Evolutionary conservation across 805 yeast genomes (phyloP), one percentile per base, ranked within the genome.

Genomic region (Metschnikowia amazonensis): DNA sequence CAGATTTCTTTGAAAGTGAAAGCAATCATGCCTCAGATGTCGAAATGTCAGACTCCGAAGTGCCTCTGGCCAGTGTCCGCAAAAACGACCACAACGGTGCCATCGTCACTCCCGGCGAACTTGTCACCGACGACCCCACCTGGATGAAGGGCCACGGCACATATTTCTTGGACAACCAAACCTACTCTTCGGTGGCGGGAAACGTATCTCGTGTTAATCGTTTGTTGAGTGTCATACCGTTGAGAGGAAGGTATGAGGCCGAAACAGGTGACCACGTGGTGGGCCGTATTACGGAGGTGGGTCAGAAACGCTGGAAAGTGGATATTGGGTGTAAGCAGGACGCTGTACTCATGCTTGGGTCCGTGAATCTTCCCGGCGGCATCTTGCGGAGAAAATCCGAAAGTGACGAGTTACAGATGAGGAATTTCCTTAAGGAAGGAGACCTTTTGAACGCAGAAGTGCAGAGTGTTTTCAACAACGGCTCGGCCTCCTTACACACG

Each of bases 111-210:
- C 99, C 99, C 0, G 99, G 99, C 8, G 97, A 94, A 62, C 69
- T 90, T 42, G 86, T 94, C n/a, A 94, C 98, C 0, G 94, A 87
- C 55, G 98, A 94, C 59, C 87, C 96, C 5, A 77, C 84, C 2
- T 94, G 98, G 97, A 94, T 94, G 99, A 80, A 95, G 60, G 99
- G 99, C 25, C 99, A 92, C 60, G 99, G 99, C 5, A 94, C 98
- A 0, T 94, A 89, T 63, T 80, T 83, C 53, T 67, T 85, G 32
- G 81, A 80, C 28, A 84, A 84, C 53, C 72, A 76, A 55, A 89
- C 97, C 0, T 89, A 79, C 63, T 84, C 96, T 2, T 84, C 97
- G 0, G 96, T 92, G 5, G 97, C 97, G 0, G 99, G 99, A 4
- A 81, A 82, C 9, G 83, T 94, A 4, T 78, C 86, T 1, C 76